A percentile compares a stretch with the other conserved stretches of the same genome.
Evolutionary conservation across 2,329 filamentous ascomycete species (phyloP).

Genomic region (Mariannaea sp.): DNA sequence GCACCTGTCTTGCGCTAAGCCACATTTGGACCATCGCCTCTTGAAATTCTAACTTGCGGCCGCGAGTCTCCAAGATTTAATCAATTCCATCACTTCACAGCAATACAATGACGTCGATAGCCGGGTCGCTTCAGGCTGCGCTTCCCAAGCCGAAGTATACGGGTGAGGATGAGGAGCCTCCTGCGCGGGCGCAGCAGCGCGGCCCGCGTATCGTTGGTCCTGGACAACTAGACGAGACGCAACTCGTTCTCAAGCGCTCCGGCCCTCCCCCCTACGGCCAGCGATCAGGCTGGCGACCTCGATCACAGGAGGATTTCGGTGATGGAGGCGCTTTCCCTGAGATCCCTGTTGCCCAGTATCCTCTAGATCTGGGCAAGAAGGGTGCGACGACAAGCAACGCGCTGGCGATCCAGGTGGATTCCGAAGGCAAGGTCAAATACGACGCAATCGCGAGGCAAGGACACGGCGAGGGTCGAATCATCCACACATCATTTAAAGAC

Average conservation of each 20-base stretch:
- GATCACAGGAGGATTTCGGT: conserved; percentile 87
- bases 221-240: conserved; percentile 80
- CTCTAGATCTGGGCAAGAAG: conserved; percentile 92
- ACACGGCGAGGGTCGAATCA: conserved; percentile 79
- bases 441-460: conserved; percentile 92
- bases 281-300: conserved; percentile 87
- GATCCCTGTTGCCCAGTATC: conserved; percentile 91
- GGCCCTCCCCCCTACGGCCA: conserved; percentile 89
- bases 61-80: conserved; percentile 28
- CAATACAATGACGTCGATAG: conserved; percentile 65
- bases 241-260: conserved; percentile 80
- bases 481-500: conserved; percentile 96
- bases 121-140: conserved; percentile 74
- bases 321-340: conserved; percentile 97
- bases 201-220: conserved; percentile 83
- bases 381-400: conserved; percentile 76
- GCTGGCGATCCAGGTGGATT: conserved; percentile 88
- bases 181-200: conserved; percentile 71
- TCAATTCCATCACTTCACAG: conserved; percentile 30
- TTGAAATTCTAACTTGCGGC: conserved; percentile 41
- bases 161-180: conserved; percentile 83
- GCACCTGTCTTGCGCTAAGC: conserved; percentile 35
- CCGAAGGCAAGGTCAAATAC: conserved; percentile 92
- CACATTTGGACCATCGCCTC: conserved; percentile 37
- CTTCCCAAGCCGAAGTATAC: conserved; percentile 91